Evolutionary conservation across 805 yeast genomes (phyloP).

Genomic region (Wickerhamomyces bisporus): DNA sequence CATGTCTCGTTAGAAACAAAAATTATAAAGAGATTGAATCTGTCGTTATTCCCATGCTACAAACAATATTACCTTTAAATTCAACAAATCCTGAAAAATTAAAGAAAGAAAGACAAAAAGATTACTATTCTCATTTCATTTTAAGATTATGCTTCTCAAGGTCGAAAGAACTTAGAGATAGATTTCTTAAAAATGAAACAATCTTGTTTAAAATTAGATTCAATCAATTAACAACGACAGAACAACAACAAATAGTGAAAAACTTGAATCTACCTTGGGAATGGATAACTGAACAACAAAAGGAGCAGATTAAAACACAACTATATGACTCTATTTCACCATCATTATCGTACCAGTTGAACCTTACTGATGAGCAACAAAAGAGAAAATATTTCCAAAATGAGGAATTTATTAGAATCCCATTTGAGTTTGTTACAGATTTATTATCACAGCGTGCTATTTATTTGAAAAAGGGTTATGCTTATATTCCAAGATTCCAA

Average conservation of each 20-base stretch:
- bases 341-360: constrained; percentile 28
- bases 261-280: constrained; percentile 68
- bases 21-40: constrained; percentile 59
- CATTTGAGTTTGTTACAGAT: constrained; percentile 80
- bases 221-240: constrained; percentile 53
- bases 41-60: constrained; percentile 59
- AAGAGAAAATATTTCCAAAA: constrained; percentile 43
- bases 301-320: constrained; percentile 39
- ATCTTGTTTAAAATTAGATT: constrained; percentile 71
- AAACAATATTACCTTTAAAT: constrained; percentile 60
- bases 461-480: constrained; percentile 61
- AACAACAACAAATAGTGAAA: constrained; percentile 67
- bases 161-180: constrained; percentile 71
- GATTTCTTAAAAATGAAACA: constrained; percentile 76
- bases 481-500: constrained; percentile 78
- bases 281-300: constrained; percentile 59
- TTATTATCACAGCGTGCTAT: constrained; percentile 71
- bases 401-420: constrained; percentile 75
- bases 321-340: constrained; percentile 52
- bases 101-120: constrained; percentile 60
- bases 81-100: constrained; percentile 30
- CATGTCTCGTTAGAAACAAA: constrained; percentile 61
- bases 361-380: constrained; percentile 38
- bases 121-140: constrained; percentile 88
- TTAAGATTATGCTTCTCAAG: constrained; percentile 87